Evolutionary conservation across 495 filamentous ascomycete species (phyloP), one percentile per base, ranked within the genome.

Genomic region (Penicillium pancosmium): DNA sequence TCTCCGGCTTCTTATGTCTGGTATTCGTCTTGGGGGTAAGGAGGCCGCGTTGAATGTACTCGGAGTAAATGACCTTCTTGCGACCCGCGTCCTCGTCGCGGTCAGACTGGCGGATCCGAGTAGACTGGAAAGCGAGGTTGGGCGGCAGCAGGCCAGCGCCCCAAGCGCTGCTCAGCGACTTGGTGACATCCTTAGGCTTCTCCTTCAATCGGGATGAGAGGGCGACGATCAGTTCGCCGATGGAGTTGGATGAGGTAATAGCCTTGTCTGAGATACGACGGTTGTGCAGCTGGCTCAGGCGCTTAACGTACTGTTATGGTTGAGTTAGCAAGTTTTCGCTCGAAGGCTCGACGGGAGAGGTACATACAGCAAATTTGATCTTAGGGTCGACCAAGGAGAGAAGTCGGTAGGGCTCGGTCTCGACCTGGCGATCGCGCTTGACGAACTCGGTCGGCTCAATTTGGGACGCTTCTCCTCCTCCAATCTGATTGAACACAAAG

Each of bases 51-150:
- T 82, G 77, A 66, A 82, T 74, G 43, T 96, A 80, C 75, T 89
- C 88, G 68, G 84, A 68, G 67, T 90, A 83, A 66, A 96, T 92
- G 31, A 92, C 64, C 84, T 96, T 94, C 86, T 87, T 91, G 62
- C 93, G 83, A 5, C 93, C 93, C 23, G 93, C 63, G 60, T 83
- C 82, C 69, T 83, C 86, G 72, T 96, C 91, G 70, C 84, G 84
- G 73, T 92, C 82, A 50, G 84, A 82, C 21, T 81, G 82, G 19
- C 83, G 89, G 51, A 88, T 75, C 61, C 87, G 84, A 56, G 78
- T 78, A 4, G 68, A 61, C 52, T 77, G 80, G 10, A 96, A 73
- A 61, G 79, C 82, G 43, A 97, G 87, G 68, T 97, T 97, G 50
- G 86, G 78, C 34, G 92, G 70, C 3, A 76, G 66, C 15, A 65